Evolutionary conservation across 352 stramenopile genomes (phyloP).

Genomic region (Globisporangium lucens): DNA sequence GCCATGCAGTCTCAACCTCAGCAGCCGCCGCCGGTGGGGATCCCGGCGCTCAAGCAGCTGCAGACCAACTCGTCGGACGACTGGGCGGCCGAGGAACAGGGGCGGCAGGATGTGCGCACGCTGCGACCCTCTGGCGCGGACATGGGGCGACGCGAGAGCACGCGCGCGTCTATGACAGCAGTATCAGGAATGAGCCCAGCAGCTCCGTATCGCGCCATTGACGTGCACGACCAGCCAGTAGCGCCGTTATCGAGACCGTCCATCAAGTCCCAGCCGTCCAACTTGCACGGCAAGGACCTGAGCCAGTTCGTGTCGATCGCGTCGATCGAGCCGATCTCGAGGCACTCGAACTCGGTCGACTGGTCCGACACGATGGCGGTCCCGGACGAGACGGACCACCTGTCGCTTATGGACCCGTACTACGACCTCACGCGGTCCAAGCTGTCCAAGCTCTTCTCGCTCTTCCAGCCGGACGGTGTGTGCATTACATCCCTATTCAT

Average conservation of each 20-base stretch:
- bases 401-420: constrained; percentile 80
- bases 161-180: not conserved
- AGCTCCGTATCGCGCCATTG: constrained; percentile 5
- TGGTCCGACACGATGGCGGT: constrained; percentile 58
- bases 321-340: constrained; percentile 31
- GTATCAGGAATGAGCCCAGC: not conserved
- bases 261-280: constrained; percentile 19
- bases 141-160: constrained; percentile 2
- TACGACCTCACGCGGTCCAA: constrained; percentile 81
- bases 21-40: no score
- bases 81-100: constrained; percentile 12
- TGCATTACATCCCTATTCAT: not conserved
- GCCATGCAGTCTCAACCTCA: not conserved
- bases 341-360: constrained; percentile 52
- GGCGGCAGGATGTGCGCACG: constrained; percentile 6
- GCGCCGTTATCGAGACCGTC: not conserved
- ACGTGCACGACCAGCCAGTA: constrained; percentile 3
- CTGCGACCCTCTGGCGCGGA: not conserved
- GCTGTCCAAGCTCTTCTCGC: constrained; percentile 63
- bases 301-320: constrained; percentile 57
- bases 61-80: constrained; percentile 12
- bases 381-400: constrained; percentile 43
- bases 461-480: constrained; percentile 60
- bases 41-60: constrained; percentile 3
- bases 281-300: constrained; percentile 64